Base-by-base conservation (phyloP, 192 early-diverging fungal species). In the Cetraspora pellucida region DNA sequence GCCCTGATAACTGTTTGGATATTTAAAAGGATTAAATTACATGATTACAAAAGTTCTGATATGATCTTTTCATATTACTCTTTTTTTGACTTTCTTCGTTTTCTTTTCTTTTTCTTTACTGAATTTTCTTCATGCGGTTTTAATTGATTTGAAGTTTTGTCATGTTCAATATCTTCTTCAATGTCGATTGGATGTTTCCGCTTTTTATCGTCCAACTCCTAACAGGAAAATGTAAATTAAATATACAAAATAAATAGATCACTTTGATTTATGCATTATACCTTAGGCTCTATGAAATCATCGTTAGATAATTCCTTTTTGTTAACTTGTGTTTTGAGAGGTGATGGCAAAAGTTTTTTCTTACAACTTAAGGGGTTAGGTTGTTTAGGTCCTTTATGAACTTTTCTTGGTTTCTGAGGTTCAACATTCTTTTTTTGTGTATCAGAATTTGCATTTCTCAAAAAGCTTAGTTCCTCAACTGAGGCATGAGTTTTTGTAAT, bases 361-460 rank as follows among this genome's bases (percentile, higher is more conserved):
- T 82, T 98, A 54, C 94, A 78, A 28, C 94, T 93, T 16, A 97
- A 81, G 64, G 95, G 94, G 77, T 98, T 98, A 6, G 94, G 93
- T 28, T 85, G 89, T 83, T 95, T 95, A 47, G 89, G 84, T 28
- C 90, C 91, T 79, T 91, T 92, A 58, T 80, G 79, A 79, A 87
- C 89, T 77, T 77, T 84, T 82, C 88, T 85, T 57, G 79, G 37
- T 63, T 85, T 77, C 50, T 78, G 78, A 46, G 78, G 69, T 77
- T 78, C 58, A 78, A 76, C 60, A 81, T 83, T 77, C 78, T 79
- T 72, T 75, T 64, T 75, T 58, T 59, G 37, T 55, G 58, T 70
- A 80, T 81, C 65, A 72, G 89, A 55, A 82, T 83, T 45, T 69
- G 77, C 80, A 81, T 93, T 81, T 86, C 80, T 90, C 72, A 82